Conservation (phyloP, 169 alveolate species). For the Babesia ovata region DNA sequence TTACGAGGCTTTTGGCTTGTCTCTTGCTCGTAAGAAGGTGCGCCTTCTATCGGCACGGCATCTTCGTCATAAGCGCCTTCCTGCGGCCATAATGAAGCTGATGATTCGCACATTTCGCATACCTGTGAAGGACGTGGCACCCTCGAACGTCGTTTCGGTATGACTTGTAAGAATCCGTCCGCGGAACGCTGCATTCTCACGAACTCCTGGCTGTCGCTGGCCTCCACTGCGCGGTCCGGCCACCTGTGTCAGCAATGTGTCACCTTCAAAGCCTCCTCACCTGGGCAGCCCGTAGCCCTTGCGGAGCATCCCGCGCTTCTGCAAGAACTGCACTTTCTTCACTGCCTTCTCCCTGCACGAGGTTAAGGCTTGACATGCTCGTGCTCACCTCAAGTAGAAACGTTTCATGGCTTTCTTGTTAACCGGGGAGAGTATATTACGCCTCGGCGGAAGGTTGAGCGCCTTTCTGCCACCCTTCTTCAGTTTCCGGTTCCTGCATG, state of each 20-base stretch:
- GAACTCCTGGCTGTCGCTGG: constrained; percentile 66
- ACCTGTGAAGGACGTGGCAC: constrained; percentile 12
- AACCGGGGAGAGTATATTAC: constrained; percentile 52
- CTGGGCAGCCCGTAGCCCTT: constrained; percentile 53
- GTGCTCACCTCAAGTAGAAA: constrained; percentile 44
- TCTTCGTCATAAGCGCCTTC: constrained; percentile 30
- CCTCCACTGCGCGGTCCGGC: constrained; percentile 65
- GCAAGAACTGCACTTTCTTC: constrained; percentile 56
- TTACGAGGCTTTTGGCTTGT: constrained; percentile 19
- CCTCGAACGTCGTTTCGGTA: constrained; percentile 62
- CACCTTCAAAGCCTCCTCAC: not conserved
- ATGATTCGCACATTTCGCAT: not conserved
- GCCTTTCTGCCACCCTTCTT: constrained; percentile 41
- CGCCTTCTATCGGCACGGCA: constrained; percentile 26
- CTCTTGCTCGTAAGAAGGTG: constrained; percentile 32
- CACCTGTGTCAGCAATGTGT: constrained; percentile 6
- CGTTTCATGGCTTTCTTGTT: constrained; percentile 55
- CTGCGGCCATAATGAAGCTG: not conserved
- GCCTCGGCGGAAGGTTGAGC: constrained; percentile 46
- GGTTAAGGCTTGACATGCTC: not conserved
- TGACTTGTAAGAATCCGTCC: constrained; percentile 66
- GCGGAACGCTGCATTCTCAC: constrained; percentile 62
- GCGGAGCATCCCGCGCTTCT: constrained; percentile 48
- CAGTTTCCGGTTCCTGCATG: constrained; percentile 22
- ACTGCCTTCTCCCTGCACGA: constrained; percentile 55